Base-by-base conservation (phyloP, 2,329 filamentous ascomycete species). In the Ophiostoma sp. region DNA sequence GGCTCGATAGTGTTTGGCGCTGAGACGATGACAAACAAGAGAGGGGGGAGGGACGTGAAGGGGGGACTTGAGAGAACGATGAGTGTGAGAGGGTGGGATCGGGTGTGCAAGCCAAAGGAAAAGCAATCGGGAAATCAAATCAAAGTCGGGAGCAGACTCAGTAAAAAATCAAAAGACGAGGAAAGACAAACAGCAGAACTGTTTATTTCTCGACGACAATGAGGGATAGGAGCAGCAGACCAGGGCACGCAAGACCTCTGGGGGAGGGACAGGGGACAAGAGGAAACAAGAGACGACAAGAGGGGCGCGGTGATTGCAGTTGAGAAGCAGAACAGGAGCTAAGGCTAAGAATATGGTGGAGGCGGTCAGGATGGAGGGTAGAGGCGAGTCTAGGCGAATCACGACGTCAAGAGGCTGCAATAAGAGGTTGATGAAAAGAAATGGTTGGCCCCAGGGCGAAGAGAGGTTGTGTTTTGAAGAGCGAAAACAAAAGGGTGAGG, bases 361-460 rank as follows among this genome's bases (percentile, higher is more conserved):
- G 67, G 67, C 65, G 67, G 67, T 66, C 67, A 64, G 60, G 40
- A 58, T 36, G 40, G 64, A 63, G 64, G 36, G 52, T 55, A 66
- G 63, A 40, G 36, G 7, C 47, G 58, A 62, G 42, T 16, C 8
- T 45, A 8, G 44, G 44, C 44, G 44, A 27, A 49, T 49, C 45
- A 12, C 45, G 45, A 49, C n/a, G 9, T 11, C 6, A 27, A 27
- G 27, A 27, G 27, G 27, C 27, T 27, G 27, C 27, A 27, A 27
- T 27, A 27, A 27, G 27, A 27, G 27, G 27, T 27, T 27, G 27
- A 27, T 27, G 27, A 27, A 2, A 27, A 27, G 27, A 27, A 27
- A 27, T 27, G 27, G 27, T 27, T 27, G 27, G 27, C 27, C 2
- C 27, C 27, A 27, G 27, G 27, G 27, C 2, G 27, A 27, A 27